Percentiles rank a stretch among this genome's conserved stretches.
Evolutionary conservation across 2,329 filamentous ascomycete genomes (phyloP).

Genomic region (Aspergillus tanneri): DNA sequence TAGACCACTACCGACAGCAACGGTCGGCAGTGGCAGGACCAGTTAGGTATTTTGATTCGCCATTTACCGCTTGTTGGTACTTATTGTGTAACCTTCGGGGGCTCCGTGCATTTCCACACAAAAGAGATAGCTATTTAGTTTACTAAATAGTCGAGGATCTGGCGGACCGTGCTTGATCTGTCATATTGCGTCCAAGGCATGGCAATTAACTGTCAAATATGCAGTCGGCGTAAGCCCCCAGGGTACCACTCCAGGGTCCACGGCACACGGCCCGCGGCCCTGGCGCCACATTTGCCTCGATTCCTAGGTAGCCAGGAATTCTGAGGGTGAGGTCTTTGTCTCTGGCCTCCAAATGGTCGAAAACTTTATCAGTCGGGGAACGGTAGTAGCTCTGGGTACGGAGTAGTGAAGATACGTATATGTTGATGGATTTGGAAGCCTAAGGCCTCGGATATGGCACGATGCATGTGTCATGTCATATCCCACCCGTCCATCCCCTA

Average conservation of each 20-base stretch:
- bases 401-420: neutral
- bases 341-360: neutral
- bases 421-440: neutral
- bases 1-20: constrained; percentile 7
- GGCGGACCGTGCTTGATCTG: neutral
- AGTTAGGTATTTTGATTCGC: neutral
- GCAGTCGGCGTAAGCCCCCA: constrained; percentile 7
- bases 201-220: constrained; percentile 1
- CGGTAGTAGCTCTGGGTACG: neutral
- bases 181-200: constrained; percentile 5
- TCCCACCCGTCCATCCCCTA: neutral
- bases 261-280: too few species aligned
- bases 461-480: constrained; percentile 7
- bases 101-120: neutral
- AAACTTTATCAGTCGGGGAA: constrained; percentile 12
- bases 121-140: neutral
- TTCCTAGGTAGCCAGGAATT: neutral
- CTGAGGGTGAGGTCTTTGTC: constrained; percentile 1
- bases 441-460: neutral
- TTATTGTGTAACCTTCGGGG: neutral
- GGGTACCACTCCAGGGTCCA: constrained; percentile 5
- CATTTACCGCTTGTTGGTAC: neutral
- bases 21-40: constrained; percentile 8
- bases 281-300: neutral
- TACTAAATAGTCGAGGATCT: constrained; percentile 3